Evolutionary conservation across 1,284 basidiomycete genomes (phyloP), one percentile per base, ranked within the genome.

Genomic region (Puccinia horiana): DNA sequence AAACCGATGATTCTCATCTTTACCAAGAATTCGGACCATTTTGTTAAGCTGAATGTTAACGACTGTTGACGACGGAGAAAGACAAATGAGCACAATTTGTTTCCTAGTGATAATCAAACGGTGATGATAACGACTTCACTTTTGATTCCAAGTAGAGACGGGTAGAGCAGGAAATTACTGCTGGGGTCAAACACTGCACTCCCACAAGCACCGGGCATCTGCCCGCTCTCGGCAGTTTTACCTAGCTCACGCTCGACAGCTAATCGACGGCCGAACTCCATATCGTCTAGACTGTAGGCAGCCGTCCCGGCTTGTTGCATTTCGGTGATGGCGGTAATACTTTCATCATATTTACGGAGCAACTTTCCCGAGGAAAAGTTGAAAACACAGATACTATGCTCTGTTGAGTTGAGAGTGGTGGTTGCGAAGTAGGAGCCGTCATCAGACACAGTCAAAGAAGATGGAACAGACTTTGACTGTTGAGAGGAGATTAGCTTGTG

Each of bases 181-280:
- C 93, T 96, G 88, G 99, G 96, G 86, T 99, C 97, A 94, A 96
- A 99, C 18, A 96, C 90, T 0, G 92, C 94, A 85, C 94, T 20
- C 83, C 82, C 83, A 58, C 82, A 83, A 52, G 90, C 88, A 8
- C 90, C 92, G 77, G 90, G 92, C 85, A 90, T 88, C 85, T 26
- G 84, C 82, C 26, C 86, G 85, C 12, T 84, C 81, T 61, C 47
- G 91, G 90, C 84, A 84, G 54, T 92, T 91, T 92, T 89, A 86
- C 98, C 94, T 70, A 99, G 88, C 85, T 99, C 96, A 83, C 94
- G 90, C 87, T 99, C 97, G 20, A 92, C 89, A 0, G 97, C 97
- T 72, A 99, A 89, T 14, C 97, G 90, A 82, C 97, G 90, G n/a
- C 97, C 96, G 86, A 99, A 98, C 87, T 99, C 97, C 96, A 99